These are phyloP conservation scores for Areca catechu DNA, from an alignment of 176 grass and related monocot genomes.

Conservation along the genomic window DNA sequence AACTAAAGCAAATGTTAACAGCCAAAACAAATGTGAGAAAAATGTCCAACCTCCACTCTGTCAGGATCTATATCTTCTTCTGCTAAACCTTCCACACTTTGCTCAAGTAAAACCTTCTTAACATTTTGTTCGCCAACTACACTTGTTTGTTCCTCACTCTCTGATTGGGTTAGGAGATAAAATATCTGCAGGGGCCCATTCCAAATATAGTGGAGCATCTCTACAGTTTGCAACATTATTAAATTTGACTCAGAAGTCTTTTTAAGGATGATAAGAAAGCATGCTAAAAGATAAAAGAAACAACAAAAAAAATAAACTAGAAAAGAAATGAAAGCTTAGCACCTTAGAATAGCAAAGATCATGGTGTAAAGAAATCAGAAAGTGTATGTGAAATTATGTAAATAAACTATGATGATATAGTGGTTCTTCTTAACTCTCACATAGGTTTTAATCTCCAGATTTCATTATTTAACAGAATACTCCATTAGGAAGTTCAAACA, in stretches of 20 bases:
- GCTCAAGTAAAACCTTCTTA: constrained; percentile 70
- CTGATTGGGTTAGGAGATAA: constrained; percentile 39
- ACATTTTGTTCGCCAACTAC: constrained; percentile 46
- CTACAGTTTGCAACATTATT: constrained; percentile 23
- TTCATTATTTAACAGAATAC: too few relatives aligned
- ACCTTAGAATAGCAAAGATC: too few relatives aligned
- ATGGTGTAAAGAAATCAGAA: too few relatives aligned
- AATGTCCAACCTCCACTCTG: constrained; percentile 63
- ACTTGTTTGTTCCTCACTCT: constrained; percentile 54
- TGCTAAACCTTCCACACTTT: constrained; percentile 72
- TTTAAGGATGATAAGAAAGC: too few relatives aligned
- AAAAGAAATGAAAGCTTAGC: too few relatives aligned
- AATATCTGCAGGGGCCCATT: constrained; percentile 87
- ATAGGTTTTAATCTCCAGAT: too few relatives aligned
- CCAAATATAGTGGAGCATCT: constrained; percentile 92
- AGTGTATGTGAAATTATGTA: too few relatives aligned
- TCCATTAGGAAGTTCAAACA: too few relatives aligned
- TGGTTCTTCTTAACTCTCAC: too few relatives aligned
- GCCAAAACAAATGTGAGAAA: constrained; percentile 8
- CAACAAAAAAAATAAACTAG: not conserved
- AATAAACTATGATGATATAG: too few relatives aligned
- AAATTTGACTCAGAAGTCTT: too few relatives aligned
- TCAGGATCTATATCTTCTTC: constrained; percentile 92
- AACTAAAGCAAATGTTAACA: not conserved
- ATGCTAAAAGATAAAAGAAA: not conserved